Evolutionary conservation across 192 early-diverging fungal genomes (phyloP), one percentile per base, ranked within the genome.

Genomic region (Phycomyces nitens): DNA sequence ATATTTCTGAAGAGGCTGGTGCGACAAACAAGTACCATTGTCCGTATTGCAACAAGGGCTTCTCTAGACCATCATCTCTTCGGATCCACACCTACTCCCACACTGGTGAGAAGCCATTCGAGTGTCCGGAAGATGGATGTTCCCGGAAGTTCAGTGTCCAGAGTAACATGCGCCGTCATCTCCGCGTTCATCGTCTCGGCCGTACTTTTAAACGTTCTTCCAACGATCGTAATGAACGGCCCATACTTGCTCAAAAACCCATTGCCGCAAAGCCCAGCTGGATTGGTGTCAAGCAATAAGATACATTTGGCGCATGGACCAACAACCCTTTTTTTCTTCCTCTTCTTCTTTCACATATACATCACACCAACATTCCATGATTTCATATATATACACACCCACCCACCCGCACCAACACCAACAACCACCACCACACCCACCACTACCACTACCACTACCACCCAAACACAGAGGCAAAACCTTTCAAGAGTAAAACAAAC

Each of bases 21-120:
- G 27, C 41, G 53, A 54, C 22, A 54, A 72, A 62, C 41, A 51
- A 61, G 53, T 86, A 86, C 41, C 74, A 79, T 47, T 86, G 84
- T 60, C 56, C 70, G 49, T 72, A 80, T 62, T 86, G 84, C 64
- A 69, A 77, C 56, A 86, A 85, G 62, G 75, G 79, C 0, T 86
- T 86, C 47, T 74, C 79, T 10, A 68, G 84, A 47, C 84, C 84
- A 41, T 80, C 78, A 21, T 84, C 84, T 18, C 66, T 86, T 21
- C 78, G 71, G 14, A 83, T 80, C n/a, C 84, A 86, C 58, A 71
- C 77, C 5, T 83, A 86, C 68, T 82, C 84, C 0, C 84, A 86
- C 50, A 86, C 84, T 7, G 84, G 84, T 2, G 83, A 86, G 50
- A 74, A 76, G 10, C 84, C 84, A 18, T 86, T 80, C 60, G 80